Percentiles rank a stretch among this genome's conserved stretches.
These are phyloP conservation scores for Dryadomyces quercivorus DNA, from an alignment of 2,329 filamentous ascomycete species.

Conservation along the genomic window DNA sequence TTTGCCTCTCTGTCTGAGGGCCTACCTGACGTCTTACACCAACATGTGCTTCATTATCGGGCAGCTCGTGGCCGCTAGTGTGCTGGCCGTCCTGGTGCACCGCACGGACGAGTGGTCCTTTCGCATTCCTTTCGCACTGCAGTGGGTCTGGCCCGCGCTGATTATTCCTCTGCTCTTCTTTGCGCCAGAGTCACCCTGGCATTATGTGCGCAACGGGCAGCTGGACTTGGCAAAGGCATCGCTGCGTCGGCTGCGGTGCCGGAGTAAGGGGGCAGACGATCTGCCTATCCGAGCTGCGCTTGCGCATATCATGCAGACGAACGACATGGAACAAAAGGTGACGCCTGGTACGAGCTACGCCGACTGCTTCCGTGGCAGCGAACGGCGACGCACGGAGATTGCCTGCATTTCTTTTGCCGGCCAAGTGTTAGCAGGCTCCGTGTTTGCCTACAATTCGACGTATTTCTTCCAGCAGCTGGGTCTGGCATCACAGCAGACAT, in stretches of 20 bases:
- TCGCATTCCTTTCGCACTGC: conserved; percentile 20
- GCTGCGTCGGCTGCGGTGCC: conserved; percentile 16
- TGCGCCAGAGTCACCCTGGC: conserved; percentile 36
- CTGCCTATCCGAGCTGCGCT: conserved; percentile 13
- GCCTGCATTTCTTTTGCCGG: conserved; percentile 24
- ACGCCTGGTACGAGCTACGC: conserved; percentile 28
- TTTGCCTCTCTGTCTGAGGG: conserved; percentile 20
- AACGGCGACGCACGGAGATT: conserved; percentile 32
- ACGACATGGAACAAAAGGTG: conserved; percentile 28
- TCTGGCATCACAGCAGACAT: conserved; percentile 18
- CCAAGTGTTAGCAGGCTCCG: conserved; percentile 18
- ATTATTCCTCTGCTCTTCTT: conserved; percentile 25
- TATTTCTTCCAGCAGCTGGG: conserved; percentile 17
- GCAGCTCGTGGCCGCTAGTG: conserved; percentile 21
- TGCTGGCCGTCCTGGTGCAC: conserved; percentile 25
- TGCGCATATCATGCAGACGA: conserved; percentile 31
- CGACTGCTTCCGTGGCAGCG: conserved; percentile 33
- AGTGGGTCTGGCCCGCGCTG: conserved; percentile 24
- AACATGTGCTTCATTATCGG: conserved; percentile 37
- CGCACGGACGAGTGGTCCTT: conserved; percentile 26
- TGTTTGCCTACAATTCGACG: conserved; percentile 21
- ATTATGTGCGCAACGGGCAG: conserved; percentile 26
- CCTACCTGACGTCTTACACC: conserved; percentile 30
- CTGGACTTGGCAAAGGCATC: conserved; percentile 19
- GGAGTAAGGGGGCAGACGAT: neutral